Percentiles rank a stretch among this genome's conserved stretches.
Evolutionary conservation across 108 stramenopile genomes (phyloP).

Genomic region (Skeletonema marinoi): DNA sequence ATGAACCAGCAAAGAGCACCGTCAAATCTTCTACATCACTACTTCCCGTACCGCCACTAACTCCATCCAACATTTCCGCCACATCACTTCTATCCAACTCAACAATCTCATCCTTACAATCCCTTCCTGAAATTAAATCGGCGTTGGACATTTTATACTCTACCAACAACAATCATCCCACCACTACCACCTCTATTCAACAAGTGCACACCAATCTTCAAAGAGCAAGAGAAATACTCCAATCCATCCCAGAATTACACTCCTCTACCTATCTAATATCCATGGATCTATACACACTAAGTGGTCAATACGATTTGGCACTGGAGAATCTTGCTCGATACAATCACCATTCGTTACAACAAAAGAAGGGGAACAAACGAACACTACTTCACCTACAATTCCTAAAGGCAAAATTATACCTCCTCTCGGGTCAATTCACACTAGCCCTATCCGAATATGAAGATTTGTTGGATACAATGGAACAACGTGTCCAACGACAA

Average conservation of each 20-base stretch:
- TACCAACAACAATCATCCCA: neutral
- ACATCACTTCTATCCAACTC: neutral
- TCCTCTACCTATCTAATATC: slow-evolving; percentile 18
- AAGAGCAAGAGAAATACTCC: slow-evolving; percentile 36
- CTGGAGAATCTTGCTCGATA: slow-evolving; percentile 18
- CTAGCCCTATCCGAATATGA: slow-evolving; percentile 44
- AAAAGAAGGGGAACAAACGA: neutral
- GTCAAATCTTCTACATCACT: neutral
- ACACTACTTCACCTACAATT: slow-evolving; percentile 5
- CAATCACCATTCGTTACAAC: neutral
- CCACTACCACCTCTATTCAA: neutral
- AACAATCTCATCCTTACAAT: slow-evolving; percentile 16
- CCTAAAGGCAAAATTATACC: slow-evolving; percentile 24
- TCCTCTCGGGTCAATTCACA: slow-evolving; percentile 33
- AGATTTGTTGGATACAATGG: slow-evolving; percentile 38
- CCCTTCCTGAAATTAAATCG: slow-evolving; percentile 23
- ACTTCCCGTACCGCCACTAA: slow-evolving; percentile 8
- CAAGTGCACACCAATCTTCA: slow-evolving; percentile 19
- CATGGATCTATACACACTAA: neutral
- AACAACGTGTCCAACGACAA: slow-evolving; percentile 32
- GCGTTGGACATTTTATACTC: slow-evolving; percentile 17
- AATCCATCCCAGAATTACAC: slow-evolving; percentile 10
- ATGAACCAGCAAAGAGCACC: neutral
- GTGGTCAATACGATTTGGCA: slow-evolving; percentile 28
- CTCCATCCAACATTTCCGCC: slow-evolving; percentile 17